phyloP scores from a whole-genome alignment of 148 eudicot species.

The Fagopyrum esculentum region DNA sequence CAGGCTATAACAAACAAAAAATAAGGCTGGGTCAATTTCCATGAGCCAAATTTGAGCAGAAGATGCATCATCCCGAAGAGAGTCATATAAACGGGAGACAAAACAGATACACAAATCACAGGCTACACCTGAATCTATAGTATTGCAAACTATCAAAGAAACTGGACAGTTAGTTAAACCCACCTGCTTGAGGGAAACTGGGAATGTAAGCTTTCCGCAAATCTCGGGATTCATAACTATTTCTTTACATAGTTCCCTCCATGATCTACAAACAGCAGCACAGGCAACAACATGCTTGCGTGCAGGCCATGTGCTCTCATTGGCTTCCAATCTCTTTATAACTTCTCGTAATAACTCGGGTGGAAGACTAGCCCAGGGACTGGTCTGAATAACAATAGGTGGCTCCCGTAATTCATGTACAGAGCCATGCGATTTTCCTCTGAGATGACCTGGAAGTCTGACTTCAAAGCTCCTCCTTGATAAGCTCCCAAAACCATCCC shows the following conservation, averaged over 20 bases:
- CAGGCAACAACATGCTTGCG: conserved; percentile 85
- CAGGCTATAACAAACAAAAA: conserved; percentile 50
- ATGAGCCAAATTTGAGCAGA: background rate
- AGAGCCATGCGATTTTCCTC: conserved; percentile 80
- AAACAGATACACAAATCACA: background rate
- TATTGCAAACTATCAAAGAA: background rate
- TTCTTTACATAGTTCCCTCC: conserved; percentile 92
- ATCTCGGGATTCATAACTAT: conserved; percentile 65
- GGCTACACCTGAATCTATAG: background rate
- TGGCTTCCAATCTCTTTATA: conserved; percentile 78
- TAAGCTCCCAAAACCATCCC: conserved; percentile 86
- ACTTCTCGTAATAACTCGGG: conserved; percentile 81
- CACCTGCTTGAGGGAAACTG: conserved; percentile 91
- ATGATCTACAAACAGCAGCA: conserved; percentile 81
- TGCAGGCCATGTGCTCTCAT: conserved; percentile 78
- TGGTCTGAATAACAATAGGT: conserved; percentile 51
- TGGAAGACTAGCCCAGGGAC: conserved; percentile 89
- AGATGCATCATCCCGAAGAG: background rate
- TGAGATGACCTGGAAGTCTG: conserved; percentile 46
- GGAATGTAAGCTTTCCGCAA: conserved; percentile 80
- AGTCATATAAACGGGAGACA: background rate
- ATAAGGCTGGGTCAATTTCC: background rate
- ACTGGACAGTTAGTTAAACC: background rate
- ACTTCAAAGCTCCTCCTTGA: conserved; percentile 80
- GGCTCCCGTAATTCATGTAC: conserved; percentile 73